Base-by-base conservation (phyloP, 257 asterid genomes). In the Handroanthus guayacan region DNA sequence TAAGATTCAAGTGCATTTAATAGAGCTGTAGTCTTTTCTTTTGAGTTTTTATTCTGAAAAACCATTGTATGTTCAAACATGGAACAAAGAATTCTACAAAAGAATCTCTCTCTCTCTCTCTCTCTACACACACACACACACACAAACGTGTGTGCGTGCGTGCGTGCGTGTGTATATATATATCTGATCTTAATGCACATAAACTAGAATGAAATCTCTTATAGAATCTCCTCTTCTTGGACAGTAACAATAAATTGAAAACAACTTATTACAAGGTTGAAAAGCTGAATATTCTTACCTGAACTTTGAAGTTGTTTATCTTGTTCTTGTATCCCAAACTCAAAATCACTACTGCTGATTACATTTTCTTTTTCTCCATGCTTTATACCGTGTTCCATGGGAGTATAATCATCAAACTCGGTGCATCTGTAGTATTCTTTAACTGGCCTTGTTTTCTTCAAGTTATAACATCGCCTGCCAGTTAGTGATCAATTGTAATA, bases 381-480 rank as follows among this genome's bases (percentile, higher is more conserved):
- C 61, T 76, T 82, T 5, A 64, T 25, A 25, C 31, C 45, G 17
- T 14, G 63, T 48, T 67, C 56, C 44, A 39, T 61, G 18, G 45
- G 18, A 56, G 61, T 70, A 54, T 67, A 79, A 72, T 73, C 77
- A 71, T 78, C 87, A 11, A 82, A 69, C 52, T 84, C 88, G 8
- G 68, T 75, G 84, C 86, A 77, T 44, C 85, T 69, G 60, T 79
- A 78, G 60, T 79, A 78, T 51, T 76, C 68, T 72, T 82, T 82
- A 58, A 82, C 43, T 14, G 79, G 81, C 31, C 64, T 78, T 11
- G 83, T 63, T 54, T 74, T 80, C 79, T 84, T 80, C 81, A 80
- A 66, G 36, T 78, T 74, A 73, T 78, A 80, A 85, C 84, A 72
- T 41, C 37, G 85, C 84, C 95, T 88, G 87, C 20, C 37, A 82